phyloP scores from a whole-genome alignment of 495 filamentous ascomycete species.

The Saxophila tyrrhenica region DNA sequence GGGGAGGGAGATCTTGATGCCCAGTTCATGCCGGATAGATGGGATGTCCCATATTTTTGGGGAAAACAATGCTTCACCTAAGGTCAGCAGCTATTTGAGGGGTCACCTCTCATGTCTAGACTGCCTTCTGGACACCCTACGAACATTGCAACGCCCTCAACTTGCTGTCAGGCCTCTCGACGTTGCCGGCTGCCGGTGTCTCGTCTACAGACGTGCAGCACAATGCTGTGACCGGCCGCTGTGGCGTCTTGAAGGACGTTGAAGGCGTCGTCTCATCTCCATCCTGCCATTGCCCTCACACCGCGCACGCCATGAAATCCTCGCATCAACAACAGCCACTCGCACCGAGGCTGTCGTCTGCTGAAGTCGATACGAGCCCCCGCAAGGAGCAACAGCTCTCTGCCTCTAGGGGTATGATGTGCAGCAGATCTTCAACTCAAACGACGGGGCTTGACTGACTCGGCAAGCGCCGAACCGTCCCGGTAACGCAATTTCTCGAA shows the following conservation, averaged over 20 bases:
- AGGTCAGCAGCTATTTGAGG: too few relatives aligned
- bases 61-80: too few relatives aligned
- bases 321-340: not conserved
- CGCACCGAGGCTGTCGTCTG: not conserved
- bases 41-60: too few relatives aligned
- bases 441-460: not conserved
- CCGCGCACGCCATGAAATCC: too few relatives aligned
- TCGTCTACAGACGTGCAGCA: not conserved
- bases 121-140: too few relatives aligned
- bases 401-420: not conserved
- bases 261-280: not conserved
- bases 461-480: not conserved
- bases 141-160: too few relatives aligned
- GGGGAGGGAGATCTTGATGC: not conserved
- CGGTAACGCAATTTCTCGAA: not conserved
- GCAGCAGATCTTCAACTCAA: not conserved
- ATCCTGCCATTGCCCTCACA: too few relatives aligned
- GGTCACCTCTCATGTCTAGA: too few relatives aligned
- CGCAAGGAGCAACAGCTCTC: too few relatives aligned
- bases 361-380: too few relatives aligned
- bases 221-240: not conserved
- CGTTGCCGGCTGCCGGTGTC: not conserved
- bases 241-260: not conserved
- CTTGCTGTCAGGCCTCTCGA: too few relatives aligned
- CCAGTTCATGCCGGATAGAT: too few relatives aligned